Evolutionary conservation across 2,329 filamentous ascomycete species (phyloP), one percentile per base, ranked within the genome.

Genomic region (Beauveria varroae): DNA sequence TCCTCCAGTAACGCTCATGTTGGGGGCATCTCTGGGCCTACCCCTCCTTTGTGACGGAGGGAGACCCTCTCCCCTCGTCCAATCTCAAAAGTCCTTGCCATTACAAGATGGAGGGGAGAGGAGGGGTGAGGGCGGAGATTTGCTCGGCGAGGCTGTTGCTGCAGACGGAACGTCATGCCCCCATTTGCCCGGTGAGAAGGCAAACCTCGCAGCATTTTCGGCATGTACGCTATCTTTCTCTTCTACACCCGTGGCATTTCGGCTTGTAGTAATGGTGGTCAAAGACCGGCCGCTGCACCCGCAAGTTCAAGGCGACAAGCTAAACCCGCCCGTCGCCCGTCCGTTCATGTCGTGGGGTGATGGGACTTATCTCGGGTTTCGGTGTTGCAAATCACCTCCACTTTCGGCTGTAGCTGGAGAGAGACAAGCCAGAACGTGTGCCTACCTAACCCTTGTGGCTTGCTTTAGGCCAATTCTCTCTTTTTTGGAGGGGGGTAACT

Each of bases 311-410:
- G 28, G 28, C 28, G 28, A 10, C 28, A 30, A 30, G 30, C 30
- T 5, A 5, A 34, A 34, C 30, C 30, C 30, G 30, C 30, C 30
- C 30, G 30, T 10, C 30, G 30, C 10, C 9, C 12, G 10, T 34
- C 30, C 34, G 22, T 47, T 47, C 16, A 12, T 18, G n/a, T 6
- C 30, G 34, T 40, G n/a, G 34, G 51, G 26, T 54, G 37, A 53
- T 59, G 60, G 63, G 51, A 52, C 7, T 34, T 53, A 65, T 58
- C 61, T 66, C 65, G 65, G 65, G 12, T n/a, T 66, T 66, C 65
- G 65, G 65, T 22, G 57, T 65, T 63, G 59, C 41, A 18, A 16
- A 2, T 63, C 64, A 10, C 68, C 3, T 67, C 69, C 53, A 69
- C 66, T 57, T 16, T 37, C 2, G 34, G 34, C 34, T 37, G 14